These are phyloP conservation scores for Zygotorulaspora mrakii DNA, from an alignment of 1,139 yeast genomes.

Conservation along the genomic window DNA sequence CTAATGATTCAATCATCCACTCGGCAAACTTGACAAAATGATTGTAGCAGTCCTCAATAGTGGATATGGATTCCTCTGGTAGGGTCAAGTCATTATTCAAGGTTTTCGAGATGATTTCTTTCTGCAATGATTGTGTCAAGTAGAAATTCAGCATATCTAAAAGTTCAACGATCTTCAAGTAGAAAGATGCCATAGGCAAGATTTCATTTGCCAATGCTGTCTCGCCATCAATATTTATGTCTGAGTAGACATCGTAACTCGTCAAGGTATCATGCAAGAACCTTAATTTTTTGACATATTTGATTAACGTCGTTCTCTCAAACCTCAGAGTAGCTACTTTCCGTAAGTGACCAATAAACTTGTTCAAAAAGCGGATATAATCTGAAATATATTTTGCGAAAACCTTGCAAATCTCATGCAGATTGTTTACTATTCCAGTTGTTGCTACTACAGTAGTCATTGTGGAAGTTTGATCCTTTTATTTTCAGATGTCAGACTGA, in stretches of 20 bases:
- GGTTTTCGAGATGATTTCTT: conserved; percentile 36
- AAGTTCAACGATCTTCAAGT: conserved; percentile 30
- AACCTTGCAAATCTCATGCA: conserved; percentile 15
- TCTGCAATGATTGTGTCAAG: conserved; percentile 34
- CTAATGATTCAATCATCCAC: conserved; percentile 35
- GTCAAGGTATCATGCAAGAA: conserved; percentile 31
- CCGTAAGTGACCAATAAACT: conserved; percentile 33
- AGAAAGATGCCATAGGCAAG: conserved; percentile 25
- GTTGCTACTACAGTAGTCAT: not conserved
- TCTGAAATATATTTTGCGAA: conserved; percentile 30
- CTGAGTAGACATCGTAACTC: conserved; percentile 14
- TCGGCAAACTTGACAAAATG: conserved; percentile 36
- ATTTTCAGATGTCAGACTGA: no score
- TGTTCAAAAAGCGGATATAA: conserved; percentile 33
- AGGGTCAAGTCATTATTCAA: conserved; percentile 30
- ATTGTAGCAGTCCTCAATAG: conserved; percentile 33
- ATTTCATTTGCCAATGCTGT: conserved; percentile 13
- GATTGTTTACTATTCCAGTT: conserved; percentile 5
- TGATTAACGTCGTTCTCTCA: conserved; percentile 36
- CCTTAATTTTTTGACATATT: conserved; percentile 36
- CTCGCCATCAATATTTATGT: conserved; percentile 2
- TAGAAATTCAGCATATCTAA: conserved; percentile 34
- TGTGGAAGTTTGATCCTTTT: no score
- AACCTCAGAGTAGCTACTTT: conserved; percentile 32
- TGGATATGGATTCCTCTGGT: conserved; percentile 23